Conservation (phyloP, 495 filamentous ascomycete genomes). For the Daldinia loculata region DNA sequence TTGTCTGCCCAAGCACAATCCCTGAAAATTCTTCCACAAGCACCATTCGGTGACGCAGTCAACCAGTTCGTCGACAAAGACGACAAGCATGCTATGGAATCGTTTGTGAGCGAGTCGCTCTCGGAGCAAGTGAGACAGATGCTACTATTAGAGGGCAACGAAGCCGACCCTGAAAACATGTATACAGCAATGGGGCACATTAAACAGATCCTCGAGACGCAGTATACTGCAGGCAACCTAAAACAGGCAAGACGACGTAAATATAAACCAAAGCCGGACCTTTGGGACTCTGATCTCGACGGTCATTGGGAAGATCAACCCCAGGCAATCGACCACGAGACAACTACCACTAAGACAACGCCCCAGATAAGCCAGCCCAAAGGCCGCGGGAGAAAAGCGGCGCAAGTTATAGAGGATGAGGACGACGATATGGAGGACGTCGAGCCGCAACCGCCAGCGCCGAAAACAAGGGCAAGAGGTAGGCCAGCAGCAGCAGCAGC, state of each 20-base stretch:
- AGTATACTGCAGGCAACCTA: slow-evolving; percentile 73
- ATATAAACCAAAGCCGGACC: slow-evolving; percentile 77
- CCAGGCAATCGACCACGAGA: slow-evolving; percentile 65
- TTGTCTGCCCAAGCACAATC: slow-evolving; percentile 75
- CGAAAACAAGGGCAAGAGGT: slow-evolving; percentile 43
- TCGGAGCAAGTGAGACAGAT: slow-evolving; percentile 79
- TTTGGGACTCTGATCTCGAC: slow-evolving; percentile 87
- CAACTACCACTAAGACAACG: slow-evolving; percentile 55
- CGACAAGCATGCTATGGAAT: slow-evolving; percentile 91
- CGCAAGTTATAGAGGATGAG: slow-evolving; percentile 47
- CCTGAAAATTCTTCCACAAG: slow-evolving; percentile 88
- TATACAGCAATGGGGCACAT: slow-evolving; percentile 70
- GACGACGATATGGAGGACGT: slow-evolving; percentile 52
- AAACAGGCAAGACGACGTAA: slow-evolving; percentile 64
- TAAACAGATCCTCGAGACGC: slow-evolving; percentile 72
- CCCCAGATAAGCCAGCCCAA: slow-evolving; percentile 45
- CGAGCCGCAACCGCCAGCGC: slow-evolving; percentile 23
- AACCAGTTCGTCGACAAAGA: slow-evolving; percentile 94
- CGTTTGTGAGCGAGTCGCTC: slow-evolving; percentile 84
- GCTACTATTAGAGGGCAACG: slow-evolving; percentile 71
- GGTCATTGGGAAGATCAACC: slow-evolving; percentile 86
- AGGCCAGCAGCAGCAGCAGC: slow-evolving; percentile 56
- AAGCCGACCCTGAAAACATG: slow-evolving; percentile 67
- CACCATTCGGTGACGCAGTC: slow-evolving; percentile 91
- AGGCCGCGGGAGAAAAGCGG: slow-evolving; percentile 43